Evolutionary conservation across 441 rosid species (phyloP), one percentile per base, ranked within the genome.

Genomic region (Adansonia grandidieri): DNA sequence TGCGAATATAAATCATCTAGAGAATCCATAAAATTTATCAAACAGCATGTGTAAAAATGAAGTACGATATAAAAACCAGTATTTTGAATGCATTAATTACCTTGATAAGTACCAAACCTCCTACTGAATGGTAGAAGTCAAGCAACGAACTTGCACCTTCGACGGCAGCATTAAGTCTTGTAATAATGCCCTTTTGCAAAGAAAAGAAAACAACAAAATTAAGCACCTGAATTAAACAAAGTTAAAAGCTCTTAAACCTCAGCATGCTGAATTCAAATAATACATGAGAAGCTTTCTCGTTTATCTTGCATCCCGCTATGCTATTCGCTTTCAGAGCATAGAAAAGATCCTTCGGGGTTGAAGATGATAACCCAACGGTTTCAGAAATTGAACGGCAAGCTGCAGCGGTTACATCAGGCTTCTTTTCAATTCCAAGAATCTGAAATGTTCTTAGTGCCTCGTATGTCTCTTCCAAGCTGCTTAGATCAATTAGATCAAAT

Each of bases 381-480:
- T 89, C 87, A 10, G 72, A 67, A 6, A 91, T 92, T 66, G 80
- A 80, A 44, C 82, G 83, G 81, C 98, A 96, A 62, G 91, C 82
- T 64, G 80, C 63, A 5, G 79, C 80, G 65, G 88, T 84, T 13
- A 89, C 75, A 71, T 90, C 93, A 74, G 91, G 72, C 80, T 85
- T 88, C 79, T 79, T 82, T 67, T 87, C 90, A 60, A 92, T 80
- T 73, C 92, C 96, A 71, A 96, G 98, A 78, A 89, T 83, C 87
- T 93, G 91, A 77, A 90, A 88, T 71, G 94, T 87, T 81, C 92
- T 90, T 37, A 96, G 82, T 19, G 96, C 95, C 87, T 92, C 96
- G 53, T 87, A 94, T 0, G 93, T 83, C 84, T 93, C 97, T 76
- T 92, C 93, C 64, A 94, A 82, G 85, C 99, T 96, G 62, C 2